Percentiles rank a stretch among this genome's conserved stretches.
Evolutionary conservation across 2,329 filamentous ascomycete species (phyloP).

Genomic region (Ustulina deusta): DNA sequence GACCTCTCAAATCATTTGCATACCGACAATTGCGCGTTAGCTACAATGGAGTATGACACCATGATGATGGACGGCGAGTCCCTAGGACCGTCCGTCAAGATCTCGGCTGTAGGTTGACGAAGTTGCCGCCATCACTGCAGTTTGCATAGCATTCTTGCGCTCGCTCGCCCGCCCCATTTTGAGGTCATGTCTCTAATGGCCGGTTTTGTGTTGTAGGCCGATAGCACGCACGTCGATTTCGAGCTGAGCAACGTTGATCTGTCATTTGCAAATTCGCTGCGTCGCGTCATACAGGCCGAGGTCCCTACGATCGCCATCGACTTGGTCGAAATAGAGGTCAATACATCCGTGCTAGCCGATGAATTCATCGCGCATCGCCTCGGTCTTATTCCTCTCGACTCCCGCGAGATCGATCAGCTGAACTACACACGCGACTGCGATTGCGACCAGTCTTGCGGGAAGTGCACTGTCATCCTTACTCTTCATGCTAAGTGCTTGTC

Average conservation of each 20-base stretch:
- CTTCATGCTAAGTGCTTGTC: constrained; percentile 87
- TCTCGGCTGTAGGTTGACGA: constrained; percentile 63
- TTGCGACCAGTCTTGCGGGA: constrained; percentile 94
- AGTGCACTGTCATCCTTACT: constrained; percentile 86
- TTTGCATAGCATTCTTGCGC: constrained; percentile 1
- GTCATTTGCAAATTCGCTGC: constrained; percentile 91
- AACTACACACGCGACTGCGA: constrained; percentile 94
- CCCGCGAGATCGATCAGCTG: constrained; percentile 84
- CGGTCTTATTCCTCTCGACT: constrained; percentile 88
- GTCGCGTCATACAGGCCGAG: constrained; percentile 91
- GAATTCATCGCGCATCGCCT: constrained; percentile 95
- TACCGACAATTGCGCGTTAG: constrained; percentile 1
- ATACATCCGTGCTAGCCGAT: constrained; percentile 95
- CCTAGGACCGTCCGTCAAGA: constrained; percentile 69
- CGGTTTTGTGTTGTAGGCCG: constrained; percentile 68
- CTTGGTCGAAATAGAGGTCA: constrained; percentile 89
- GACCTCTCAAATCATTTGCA: not conserved
- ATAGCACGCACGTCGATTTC: constrained; percentile 86
- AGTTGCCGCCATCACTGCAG: constrained; percentile 3
- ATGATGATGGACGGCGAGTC: constrained; percentile 71
- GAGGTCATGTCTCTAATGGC: constrained; percentile 42
- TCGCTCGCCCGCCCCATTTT: not conserved
- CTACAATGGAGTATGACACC: constrained; percentile 68
- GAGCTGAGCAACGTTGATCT: constrained; percentile 90
- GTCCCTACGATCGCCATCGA: constrained; percentile 96